Base-by-base conservation (phyloP, 2,329 filamentous ascomycete species). In the Alternaria conjuncta region DNA sequence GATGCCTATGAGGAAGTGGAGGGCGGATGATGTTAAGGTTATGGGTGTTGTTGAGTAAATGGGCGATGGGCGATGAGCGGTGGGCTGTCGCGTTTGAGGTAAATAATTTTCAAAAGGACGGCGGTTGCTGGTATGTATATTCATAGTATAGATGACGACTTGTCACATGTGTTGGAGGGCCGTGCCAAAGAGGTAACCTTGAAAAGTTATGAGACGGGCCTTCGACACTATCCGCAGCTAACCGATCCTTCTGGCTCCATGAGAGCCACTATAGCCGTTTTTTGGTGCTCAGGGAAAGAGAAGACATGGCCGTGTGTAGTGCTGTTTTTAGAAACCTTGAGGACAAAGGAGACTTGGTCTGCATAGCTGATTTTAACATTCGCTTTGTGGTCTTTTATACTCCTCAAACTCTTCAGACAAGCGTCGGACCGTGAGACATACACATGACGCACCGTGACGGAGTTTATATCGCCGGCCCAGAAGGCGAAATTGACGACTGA, bases 61-160 rank as follows among this genome's bases (percentile, higher is more conserved):
- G 11, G 28, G 2, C 1, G 26, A 28, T 26, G 25, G 26, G 11
- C 26, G 26, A 28, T 28, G 36, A 8, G 15, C 36, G 36, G 18
- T 18, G 13, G n/a, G 5, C 9, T 44, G 18, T 44, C 32, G 32
- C 13, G 4, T 36, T 2, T 4, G 13, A 10, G 32, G 4, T 36
- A 32, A 1, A 32, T 15, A 3, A 15, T 15, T 4, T 36, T n/a
- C 32, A 1, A 10, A 36, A 36, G 15, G 32, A 1, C 13, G 3
- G 15, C 4, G 1, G 13, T n/a, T n/a, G 2, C n/a, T 0, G 15
- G 4, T n/a, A 10, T n/a, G 15, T n/a, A n/a, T 36, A 2, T 36
- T n/a, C 8, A 36, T 36, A 36, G 15, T n/a, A 32, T 32, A 32
- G 32, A 36, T n/a, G 7, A 36, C 0, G 32, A n/a, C 1, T n/a